Evolutionary conservation across 1,284 basidiomycete genomes (phyloP).

Genomic region (Singerocomus rubriflavus): DNA sequence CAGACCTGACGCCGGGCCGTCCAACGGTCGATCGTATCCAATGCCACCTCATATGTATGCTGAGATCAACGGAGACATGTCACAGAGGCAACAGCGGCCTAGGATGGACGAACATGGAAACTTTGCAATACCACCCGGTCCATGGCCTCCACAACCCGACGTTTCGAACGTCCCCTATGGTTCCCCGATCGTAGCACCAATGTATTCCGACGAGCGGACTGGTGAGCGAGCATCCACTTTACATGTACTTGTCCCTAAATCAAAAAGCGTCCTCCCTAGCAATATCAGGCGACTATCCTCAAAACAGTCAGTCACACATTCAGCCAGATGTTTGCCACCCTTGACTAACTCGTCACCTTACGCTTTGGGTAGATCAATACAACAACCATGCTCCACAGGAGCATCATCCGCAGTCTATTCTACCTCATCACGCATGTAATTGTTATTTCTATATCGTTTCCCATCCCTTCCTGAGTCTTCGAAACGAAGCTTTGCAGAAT

Average conservation of each 20-base stretch:
- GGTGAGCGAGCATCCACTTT: conserved; percentile 31
- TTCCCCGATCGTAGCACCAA: conserved; percentile 36
- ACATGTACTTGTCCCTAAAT: conserved; percentile 15
- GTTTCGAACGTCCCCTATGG: conserved; percentile 33
- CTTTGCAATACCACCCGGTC: conserved; percentile 24
- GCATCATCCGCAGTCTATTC: conserved; percentile 30
- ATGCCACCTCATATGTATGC: conserved; percentile 34
- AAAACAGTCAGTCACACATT: conserved; percentile 31
- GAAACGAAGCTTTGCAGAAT: conserved; percentile 43
- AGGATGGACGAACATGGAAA: conserved; percentile 32
- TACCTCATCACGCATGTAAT: conserved; percentile 35
- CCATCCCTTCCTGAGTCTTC: conserved; percentile 21
- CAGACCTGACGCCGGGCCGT: conserved; percentile 31
- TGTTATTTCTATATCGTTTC: conserved; percentile 18
- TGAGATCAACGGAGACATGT: conserved; percentile 35
- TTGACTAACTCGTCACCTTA: conserved; percentile 17
- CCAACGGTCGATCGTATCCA: conserved; percentile 34
- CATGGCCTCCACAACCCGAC: conserved; percentile 32
- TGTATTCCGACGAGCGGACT: conserved; percentile 47
- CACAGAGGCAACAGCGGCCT: conserved; percentile 24
- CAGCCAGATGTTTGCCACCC: not conserved
- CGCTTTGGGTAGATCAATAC: conserved; percentile 26
- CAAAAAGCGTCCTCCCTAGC: conserved; percentile 24
- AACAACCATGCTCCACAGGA: conserved; percentile 27
- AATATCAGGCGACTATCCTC: conserved; percentile 29